These are phyloP conservation scores for Oleoguttula mirabilis DNA, from an alignment of 495 filamentous ascomycete species.

Conservation along the genomic window DNA sequence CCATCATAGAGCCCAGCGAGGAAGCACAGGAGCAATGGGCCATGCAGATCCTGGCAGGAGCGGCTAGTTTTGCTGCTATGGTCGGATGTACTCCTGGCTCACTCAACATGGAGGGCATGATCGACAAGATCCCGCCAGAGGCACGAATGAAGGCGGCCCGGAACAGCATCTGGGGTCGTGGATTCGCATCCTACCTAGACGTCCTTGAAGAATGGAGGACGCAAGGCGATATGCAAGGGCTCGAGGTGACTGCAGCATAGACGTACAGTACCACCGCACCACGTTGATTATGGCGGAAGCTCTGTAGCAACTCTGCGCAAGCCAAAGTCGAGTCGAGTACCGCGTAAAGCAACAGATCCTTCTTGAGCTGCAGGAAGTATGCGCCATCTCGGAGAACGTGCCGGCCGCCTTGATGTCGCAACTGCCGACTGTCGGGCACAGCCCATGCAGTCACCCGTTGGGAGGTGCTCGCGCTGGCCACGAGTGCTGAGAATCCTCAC, in stretches of 20 bases:
- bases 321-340: too few relatives aligned
- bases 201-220: conserved; percentile 22
- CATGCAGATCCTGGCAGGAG: conserved; percentile 31
- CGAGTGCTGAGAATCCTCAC: too few relatives aligned
- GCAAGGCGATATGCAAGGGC: conserved; percentile 21
- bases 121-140: conserved; percentile 20
- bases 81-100: conserved; percentile 47
- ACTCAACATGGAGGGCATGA: conserved; percentile 39
- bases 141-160: conserved; percentile 18
- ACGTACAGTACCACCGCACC: too few relatives aligned
- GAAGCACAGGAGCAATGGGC: conserved; percentile 39
- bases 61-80: conserved; percentile 30
- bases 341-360: too few relatives aligned
- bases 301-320: too few relatives aligned
- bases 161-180: conserved; percentile 20
- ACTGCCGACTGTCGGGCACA: too few relatives aligned
- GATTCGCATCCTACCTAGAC: conserved; percentile 16
- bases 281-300: too few relatives aligned
- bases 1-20: conserved; percentile 33
- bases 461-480: too few relatives aligned
- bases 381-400: too few relatives aligned
- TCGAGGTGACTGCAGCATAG: conserved; percentile 19
- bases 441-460: too few relatives aligned
- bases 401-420: too few relatives aligned
- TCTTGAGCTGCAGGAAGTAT: too few relatives aligned